phyloP scores from a whole-genome alignment of 805 yeast genomes.

The Yamadazyma paraphyllophila region DNA sequence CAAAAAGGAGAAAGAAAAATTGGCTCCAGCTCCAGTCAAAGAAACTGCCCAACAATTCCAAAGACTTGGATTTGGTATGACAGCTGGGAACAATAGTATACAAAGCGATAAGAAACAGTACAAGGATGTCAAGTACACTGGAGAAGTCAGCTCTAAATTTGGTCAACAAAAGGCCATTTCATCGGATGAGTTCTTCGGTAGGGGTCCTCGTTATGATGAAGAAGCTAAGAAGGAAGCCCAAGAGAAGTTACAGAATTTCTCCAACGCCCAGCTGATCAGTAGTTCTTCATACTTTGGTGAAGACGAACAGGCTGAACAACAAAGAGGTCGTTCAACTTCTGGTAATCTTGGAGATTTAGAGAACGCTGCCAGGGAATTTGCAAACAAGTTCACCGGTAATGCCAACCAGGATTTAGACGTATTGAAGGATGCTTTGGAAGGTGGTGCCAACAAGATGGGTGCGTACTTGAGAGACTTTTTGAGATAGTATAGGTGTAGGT shows the following conservation, averaged over 20 bases:
- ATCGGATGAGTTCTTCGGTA: conserved; percentile 91
- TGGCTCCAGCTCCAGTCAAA: conserved; percentile 33
- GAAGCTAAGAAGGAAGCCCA: conserved; percentile 76
- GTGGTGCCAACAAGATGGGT: conserved; percentile 88
- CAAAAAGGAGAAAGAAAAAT: conserved; percentile 12
- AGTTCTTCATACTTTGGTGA: conserved; percentile 92
- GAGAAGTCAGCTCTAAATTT: conserved; percentile 71
- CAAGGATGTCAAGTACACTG: conserved; percentile 63
- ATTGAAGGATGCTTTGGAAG: conserved; percentile 87
- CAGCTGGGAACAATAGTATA: conserved; percentile 55
- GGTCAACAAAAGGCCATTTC: conserved; percentile 93
- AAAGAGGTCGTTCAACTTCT: conserved; percentile 16
- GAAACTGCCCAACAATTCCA: conserved; percentile 70
- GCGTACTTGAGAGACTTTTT: conserved; percentile 84
- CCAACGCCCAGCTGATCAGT: conserved; percentile 87
- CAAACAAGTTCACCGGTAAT: conserved; percentile 65
- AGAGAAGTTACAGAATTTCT: conserved; percentile 74
- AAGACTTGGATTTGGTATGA: conserved; percentile 88
- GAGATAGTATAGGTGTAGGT: conserved; percentile 27
- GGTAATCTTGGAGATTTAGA: conserved; percentile 50
- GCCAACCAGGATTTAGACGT: conserved; percentile 89
- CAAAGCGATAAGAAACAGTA: conserved; percentile 35
- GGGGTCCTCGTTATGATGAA: conserved; percentile 76
- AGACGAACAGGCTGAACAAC: conserved; percentile 37
- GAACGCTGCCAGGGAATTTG: conserved; percentile 57